Evolutionary conservation across 169 alveolate genomes (phyloP).

Genomic region (Cryptosporidium parvum): DNA sequence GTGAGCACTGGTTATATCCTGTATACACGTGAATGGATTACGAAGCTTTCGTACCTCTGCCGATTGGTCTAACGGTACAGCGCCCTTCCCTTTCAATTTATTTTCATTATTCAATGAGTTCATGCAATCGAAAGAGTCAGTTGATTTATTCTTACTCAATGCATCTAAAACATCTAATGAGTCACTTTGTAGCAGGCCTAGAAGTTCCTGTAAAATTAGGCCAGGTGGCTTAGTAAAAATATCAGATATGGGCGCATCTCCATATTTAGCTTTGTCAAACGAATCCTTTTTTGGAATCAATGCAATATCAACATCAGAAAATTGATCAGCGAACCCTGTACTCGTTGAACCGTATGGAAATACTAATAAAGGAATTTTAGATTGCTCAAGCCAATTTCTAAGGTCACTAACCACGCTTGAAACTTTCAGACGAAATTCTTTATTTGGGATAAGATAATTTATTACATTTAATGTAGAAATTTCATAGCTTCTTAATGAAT

Average conservation of each 20-base stretch:
- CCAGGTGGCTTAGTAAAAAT: slow-evolving; percentile 53
- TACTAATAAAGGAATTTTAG: slow-evolving; percentile 57
- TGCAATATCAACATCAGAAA: slow-evolving; percentile 66
- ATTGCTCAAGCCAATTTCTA: slow-evolving; percentile 34
- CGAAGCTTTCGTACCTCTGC: background rate
- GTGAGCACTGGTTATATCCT: slow-evolving; percentile 75
- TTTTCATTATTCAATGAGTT: background rate
- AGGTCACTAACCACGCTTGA: slow-evolving; percentile 41
- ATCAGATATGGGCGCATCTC: slow-evolving; percentile 39
- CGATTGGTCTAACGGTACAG: background rate
- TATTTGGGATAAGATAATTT: slow-evolving; percentile 54
- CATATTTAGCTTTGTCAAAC: background rate
- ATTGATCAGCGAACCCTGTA: slow-evolving; percentile 75
- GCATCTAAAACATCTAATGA: background rate
- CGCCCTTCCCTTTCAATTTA: background rate
- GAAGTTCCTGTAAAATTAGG: slow-evolving; percentile 56
- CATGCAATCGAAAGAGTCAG: background rate
- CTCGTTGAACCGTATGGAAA: slow-evolving; percentile 73
- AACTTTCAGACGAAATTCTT: slow-evolving; percentile 20
- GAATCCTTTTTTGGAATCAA: slow-evolving; percentile 41
- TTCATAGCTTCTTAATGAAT: slow-evolving; percentile 62
- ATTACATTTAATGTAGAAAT: slow-evolving; percentile 46
- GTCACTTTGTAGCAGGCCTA: slow-evolving; percentile 18
- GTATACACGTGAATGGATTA: slow-evolving; percentile 56
- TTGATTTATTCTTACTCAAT: background rate